Evolutionary conservation across 148 eudicot species (phyloP), one percentile per base, ranked within the genome.

Genomic region (Amaranthus cruentus): DNA sequence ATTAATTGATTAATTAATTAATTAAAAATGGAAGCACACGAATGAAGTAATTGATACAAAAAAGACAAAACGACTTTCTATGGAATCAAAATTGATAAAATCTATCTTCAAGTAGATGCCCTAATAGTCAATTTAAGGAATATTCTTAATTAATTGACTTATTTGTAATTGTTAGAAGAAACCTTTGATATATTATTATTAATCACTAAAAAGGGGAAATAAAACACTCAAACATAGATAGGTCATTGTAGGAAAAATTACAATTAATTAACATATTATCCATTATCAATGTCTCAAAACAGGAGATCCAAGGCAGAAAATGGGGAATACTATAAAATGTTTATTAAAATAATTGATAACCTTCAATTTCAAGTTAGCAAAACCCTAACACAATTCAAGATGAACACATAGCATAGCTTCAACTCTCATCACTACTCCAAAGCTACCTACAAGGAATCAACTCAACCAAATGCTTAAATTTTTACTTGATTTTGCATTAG

Each of bases 71-170:
- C 76, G 47, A 76, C 70, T 80, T 72, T 62, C 70, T 59, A 76
- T 59, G 83, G 83, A 80, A 80, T 80, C 76, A 66, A 80, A 80
- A 53, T 80, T 80, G 83, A 80, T 69, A 80, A 80, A 55, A 80
- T 80, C 76, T 66, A 80, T 80, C 76, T 66, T 66, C 28, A 28
- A 71, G 28, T 28, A 51, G 76, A 66, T 80, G 79, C 73, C 64
- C 78, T 67, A 73, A 71, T 73, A 73, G 81, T 73, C 77, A 78
- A 73, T 77, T 14, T 5, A 67, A 1, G 69, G 81, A 73, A 78
- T 78, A 78, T 73, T 78, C 81, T 67, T 73, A 73, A 73, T 73
- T 78, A 68, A 52, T 68, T 59, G 9, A 58, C 73, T 50, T 73
- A 50, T n/a, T 65, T 48, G 18, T 43, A 50, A 72, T 55, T 62